Evolutionary conservation across 2,329 filamentous ascomycete genomes (phyloP), one percentile per base, ranked within the genome.

Genomic region (Phialocephala subalpina): DNA sequence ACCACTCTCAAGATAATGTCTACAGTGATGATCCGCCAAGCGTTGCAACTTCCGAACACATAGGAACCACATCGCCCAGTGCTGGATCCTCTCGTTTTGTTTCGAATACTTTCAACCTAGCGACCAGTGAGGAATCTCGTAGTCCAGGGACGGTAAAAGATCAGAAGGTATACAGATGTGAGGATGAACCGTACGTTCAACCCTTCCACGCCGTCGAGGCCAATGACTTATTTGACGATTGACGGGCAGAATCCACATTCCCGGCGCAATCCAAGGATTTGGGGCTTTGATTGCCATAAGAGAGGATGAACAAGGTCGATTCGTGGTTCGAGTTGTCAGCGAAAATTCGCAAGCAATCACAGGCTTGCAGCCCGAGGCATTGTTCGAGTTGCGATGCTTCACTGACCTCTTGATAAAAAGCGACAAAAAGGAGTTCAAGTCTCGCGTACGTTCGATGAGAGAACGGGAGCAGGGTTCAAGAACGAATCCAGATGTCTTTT

Each of bases 321-420:
- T 70, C 35, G 29, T 67, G 29, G 68, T 73, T 29, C 65, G 68
- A 27, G 56, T 73, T 27, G 70, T 68, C 20, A 72, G 70, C 55
- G 71, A 73, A 29, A 73, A 70, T 57, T 64, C 67, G 14, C 47
- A 67, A n/a, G 60, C 58, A 25, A 59, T 73, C 8, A 63, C 67
- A 7, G 68, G 67, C 27, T 59, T 70, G 7, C 53, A 65, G 14
- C 68, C 71, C 3, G 64, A 70, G 29, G 60, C 66, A 18, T 47
- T 72, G 12, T 72, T 73, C 57, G 66, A 66, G 20, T 49, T 73
- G 12, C 63, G 61, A n/a, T 73, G 68, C 40, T 72, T 72, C 55
- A 68, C 67, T 2, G 70, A 72, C 63, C 57, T 72, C 9, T 60
- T 73, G n/a, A 47, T 65, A 9, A 57, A 64, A 27, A 52, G 60